phyloP scores from a whole-genome alignment of 257 asterid genomes.

The Ballota nigra region DNA sequence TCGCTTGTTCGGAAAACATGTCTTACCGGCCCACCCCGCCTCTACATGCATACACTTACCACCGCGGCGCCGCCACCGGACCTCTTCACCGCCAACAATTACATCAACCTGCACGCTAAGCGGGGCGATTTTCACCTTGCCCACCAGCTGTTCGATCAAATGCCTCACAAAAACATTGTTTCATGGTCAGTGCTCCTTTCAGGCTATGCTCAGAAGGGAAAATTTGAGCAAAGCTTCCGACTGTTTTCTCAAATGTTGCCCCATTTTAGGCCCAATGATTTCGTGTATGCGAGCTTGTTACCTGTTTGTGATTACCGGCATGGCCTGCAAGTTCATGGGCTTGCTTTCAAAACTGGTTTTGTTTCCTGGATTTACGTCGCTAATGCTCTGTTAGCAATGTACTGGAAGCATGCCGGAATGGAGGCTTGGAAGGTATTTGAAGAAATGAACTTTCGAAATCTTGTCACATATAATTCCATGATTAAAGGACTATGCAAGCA shows the following conservation, averaged over 20 bases:
- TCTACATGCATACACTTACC: slow-evolving; percentile 1
- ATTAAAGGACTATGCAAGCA: slow-evolving; percentile 53
- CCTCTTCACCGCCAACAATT: slow-evolving; percentile 46
- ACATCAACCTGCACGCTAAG: slow-evolving; percentile 45
- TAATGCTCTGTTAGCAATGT: slow-evolving; percentile 78
- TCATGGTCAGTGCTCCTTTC: slow-evolving; percentile 80
- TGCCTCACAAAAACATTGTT: slow-evolving; percentile 57
- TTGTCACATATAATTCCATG: slow-evolving; percentile 78
- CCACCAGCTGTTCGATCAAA: slow-evolving; percentile 48
- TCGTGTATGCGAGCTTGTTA: slow-evolving; percentile 63
- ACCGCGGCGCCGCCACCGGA: slow-evolving; percentile 22
- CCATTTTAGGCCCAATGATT: slow-evolving; percentile 64
- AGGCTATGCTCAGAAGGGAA: slow-evolving; percentile 60
- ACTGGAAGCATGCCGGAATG: slow-evolving; percentile 42
- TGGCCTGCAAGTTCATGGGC: slow-evolving; percentile 70
- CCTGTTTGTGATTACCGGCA: slow-evolving; percentile 58
- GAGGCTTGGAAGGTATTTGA: slow-evolving; percentile 70
- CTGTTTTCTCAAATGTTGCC: slow-evolving; percentile 48
- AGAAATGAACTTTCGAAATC: slow-evolving; percentile 44
- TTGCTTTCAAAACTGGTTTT: slow-evolving; percentile 55
- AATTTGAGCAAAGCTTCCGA: slow-evolving; percentile 43
- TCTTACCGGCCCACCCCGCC: not conserved
- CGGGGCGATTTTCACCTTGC: slow-evolving; percentile 54
- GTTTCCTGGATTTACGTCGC: slow-evolving; percentile 67
- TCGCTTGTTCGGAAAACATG: not conserved